phyloP scores from a whole-genome alignment of 2,329 filamentous ascomycete species.

The Fusarium azukiicola region DNA sequence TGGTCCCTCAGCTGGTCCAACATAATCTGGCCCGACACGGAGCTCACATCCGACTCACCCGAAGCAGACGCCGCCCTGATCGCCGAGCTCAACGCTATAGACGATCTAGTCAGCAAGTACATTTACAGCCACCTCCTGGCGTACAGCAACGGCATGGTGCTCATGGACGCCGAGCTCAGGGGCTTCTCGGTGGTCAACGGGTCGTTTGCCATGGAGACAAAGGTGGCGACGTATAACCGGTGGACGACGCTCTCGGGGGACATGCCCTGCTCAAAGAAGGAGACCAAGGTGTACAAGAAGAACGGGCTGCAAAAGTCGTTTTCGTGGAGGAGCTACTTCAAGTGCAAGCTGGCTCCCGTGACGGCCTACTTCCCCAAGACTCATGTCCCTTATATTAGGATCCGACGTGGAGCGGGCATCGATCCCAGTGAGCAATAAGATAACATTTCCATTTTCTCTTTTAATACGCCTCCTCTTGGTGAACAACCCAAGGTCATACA shows the following conservation, averaged over 20 bases:
- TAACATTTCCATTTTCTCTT: too few relatives aligned
- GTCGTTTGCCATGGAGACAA: background rate
- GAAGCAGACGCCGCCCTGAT: background rate
- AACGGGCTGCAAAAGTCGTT: background rate
- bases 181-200: background rate
- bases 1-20: constrained; percentile 1
- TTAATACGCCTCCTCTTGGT: too few relatives aligned
- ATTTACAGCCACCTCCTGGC: background rate
- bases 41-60: background rate
- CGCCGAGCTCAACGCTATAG: fast-evolving
- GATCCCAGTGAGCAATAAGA: background rate
- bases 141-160: background rate
- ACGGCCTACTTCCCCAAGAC: background rate
- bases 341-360: constrained; percentile 2
- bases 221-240: background rate
- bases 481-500: too few relatives aligned
- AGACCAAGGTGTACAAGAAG: background rate
- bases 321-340: background rate
- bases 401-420: background rate
- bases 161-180: background rate
- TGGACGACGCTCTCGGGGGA: background rate
- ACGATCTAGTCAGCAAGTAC: background rate
- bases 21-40: background rate
- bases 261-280: constrained; percentile 10
- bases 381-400: background rate